phyloP scores from a whole-genome alignment of 257 asterid species.

The Verbena officinalis region DNA sequence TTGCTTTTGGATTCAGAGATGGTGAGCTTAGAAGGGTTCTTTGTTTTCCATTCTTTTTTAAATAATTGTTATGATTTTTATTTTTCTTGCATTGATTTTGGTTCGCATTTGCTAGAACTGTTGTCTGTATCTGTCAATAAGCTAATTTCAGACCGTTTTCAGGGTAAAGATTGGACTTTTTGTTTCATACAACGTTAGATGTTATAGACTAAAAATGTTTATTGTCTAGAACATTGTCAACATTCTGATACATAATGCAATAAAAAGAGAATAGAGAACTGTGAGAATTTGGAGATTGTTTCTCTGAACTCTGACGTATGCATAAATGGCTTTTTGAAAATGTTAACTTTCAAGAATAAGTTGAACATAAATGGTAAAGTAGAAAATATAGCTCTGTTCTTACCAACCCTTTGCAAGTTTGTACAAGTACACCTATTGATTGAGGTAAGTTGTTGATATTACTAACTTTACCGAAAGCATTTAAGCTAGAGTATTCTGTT shows the following conservation, averaged over 20 bases:
- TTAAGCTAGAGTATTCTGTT: no score
- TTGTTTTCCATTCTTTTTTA: background rate
- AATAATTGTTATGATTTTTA: background rate
- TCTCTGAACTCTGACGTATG: background rate
- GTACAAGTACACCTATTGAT: no score
- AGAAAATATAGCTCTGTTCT: background rate
- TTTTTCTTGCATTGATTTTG: no score
- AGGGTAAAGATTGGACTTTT: background rate
- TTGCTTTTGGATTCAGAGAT: no score
- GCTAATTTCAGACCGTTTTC: background rate
- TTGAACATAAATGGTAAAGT: background rate
- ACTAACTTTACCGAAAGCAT: no score
- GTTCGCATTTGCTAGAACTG: no score
- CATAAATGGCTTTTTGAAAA: background rate
- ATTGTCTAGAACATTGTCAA: no score
- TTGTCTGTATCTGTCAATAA: background rate
- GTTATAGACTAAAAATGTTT: no score
- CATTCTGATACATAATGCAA: background rate
- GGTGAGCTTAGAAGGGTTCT: no score
- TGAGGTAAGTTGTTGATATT: no score
- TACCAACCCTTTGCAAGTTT: background rate
- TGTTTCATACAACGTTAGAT: background rate
- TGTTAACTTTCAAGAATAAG: background rate
- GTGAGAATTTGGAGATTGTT: background rate
- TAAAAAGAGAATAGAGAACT: background rate